Percentiles rank a stretch among this genome's conserved stretches.
Evolutionary conservation across 139 green algal species (phyloP).

Genomic region (Auxenochlorella pyrenoidosa): DNA sequence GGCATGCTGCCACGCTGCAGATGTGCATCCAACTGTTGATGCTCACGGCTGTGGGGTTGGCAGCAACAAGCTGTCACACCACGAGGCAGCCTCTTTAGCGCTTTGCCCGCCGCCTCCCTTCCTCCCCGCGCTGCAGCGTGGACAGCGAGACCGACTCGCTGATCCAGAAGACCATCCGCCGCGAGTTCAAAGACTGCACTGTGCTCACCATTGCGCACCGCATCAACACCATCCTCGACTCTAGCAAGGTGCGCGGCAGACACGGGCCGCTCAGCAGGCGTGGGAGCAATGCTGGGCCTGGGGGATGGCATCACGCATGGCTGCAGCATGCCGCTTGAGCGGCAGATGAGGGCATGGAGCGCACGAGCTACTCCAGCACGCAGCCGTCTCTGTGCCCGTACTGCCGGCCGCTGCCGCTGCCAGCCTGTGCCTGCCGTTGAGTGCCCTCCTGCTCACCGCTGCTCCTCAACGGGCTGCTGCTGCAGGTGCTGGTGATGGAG

Average conservation of each 20-base stretch:
- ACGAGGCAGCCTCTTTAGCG: too few species aligned
- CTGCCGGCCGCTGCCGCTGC: neutral
- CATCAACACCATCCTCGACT: conserved; percentile 86
- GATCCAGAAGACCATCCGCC: conserved; percentile 86
- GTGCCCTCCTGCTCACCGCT: neutral
- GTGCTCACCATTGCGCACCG: conserved; percentile 92
- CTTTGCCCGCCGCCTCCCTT: neutral
- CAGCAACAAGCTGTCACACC: too few species aligned
- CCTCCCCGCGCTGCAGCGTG: conserved; percentile 51
- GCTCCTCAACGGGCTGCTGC: neutral
- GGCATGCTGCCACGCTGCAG: too few species aligned
- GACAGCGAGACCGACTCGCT: conserved; percentile 87
- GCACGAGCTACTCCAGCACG: too few species aligned
- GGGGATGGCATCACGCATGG: neutral
- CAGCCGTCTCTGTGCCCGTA: neutral
- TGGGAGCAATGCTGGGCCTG: neutral
- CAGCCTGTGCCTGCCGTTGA: neutral
- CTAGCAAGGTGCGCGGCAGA: conserved; percentile 49
- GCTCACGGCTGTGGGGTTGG: too few species aligned
- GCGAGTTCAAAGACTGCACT: conserved; percentile 83
- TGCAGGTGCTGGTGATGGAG: conserved; percentile 69
- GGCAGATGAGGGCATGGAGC: too few species aligned
- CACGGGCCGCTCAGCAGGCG: neutral
- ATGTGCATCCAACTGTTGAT: too few species aligned
- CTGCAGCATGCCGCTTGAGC: too few species aligned